Percentiles rank a stretch among this genome's conserved stretches.
Conservation (phyloP, 257 asterid genomes). For the Solanum microdontum region DNA sequence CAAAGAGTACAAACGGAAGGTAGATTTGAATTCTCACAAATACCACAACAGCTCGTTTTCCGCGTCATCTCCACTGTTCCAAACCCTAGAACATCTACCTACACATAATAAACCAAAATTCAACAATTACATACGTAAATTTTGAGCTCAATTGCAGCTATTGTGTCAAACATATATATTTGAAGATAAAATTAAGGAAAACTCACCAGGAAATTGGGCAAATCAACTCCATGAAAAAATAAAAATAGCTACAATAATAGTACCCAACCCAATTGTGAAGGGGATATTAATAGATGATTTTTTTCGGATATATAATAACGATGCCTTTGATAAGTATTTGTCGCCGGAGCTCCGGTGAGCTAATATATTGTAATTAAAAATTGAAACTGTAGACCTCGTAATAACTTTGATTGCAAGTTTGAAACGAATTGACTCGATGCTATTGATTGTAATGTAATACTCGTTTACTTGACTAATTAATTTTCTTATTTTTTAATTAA, state of each 20-base stretch:
- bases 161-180: not conserved
- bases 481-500: too few relatives aligned
- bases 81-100: not conserved
- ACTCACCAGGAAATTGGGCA: not conserved
- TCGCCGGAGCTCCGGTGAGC: not conserved
- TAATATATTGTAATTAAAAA: not conserved
- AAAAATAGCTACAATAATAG: not conserved
- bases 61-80: conserved; percentile 22
- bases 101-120: not conserved
- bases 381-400: not conserved
- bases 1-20: conserved; percentile 79
- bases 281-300: not conserved
- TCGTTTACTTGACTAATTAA: too few relatives aligned
- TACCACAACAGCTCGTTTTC: conserved; percentile 52
- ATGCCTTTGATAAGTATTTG: not conserved
- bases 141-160: not conserved
- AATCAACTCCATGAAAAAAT: not conserved
- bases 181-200: not conserved
- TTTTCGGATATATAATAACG: not conserved
- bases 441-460: not conserved
- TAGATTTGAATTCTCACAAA: conserved; percentile 75
- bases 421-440: not conserved
- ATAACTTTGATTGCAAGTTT: not conserved
- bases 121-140: not conserved
- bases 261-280: not conserved